Evolutionary conservation across 148 eudicot species (phyloP), one percentile per base, ranked within the genome.

Genomic region (Polygonum aviculare): DNA sequence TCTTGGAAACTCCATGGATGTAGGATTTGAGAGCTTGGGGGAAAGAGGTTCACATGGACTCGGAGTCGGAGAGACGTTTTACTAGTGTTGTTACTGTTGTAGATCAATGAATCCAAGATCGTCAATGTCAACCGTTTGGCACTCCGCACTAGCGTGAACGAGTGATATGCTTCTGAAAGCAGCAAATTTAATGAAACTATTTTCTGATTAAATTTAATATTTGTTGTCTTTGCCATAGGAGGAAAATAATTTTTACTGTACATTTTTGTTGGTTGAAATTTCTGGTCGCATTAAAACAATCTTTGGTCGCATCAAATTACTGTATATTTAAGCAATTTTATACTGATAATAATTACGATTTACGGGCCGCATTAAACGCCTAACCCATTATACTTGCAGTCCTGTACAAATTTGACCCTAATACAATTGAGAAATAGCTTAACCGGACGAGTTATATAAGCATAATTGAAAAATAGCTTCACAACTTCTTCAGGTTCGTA

Each of bases 1-100:
- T 6, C 73, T 51, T 48, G 85, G 36, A 14, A 78, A 77, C 11
- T 83, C 87, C 87, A 84, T 84, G 63, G 86, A 35, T 15, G 75
- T 3, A 52, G 74, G 74, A 67, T 67, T 67, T 36, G 44, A 67
- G 72, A 67, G 69, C 39, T 63, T 33, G 39, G 18, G 18, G 39
- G 40, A 33, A 14, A 63, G 72, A 33, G 9, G 45, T 67, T 67
- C 72, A 67, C 72, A 67, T 67, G 72, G 72, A 36, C 14, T 33
- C 36, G 7, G 16, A 26, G 71, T 3, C 12, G 70, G 31, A 26
- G 31, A 26, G 31, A 26, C 1, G 31, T 26, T 26, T 26, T 26
- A 26, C 31, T 26, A 26, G 31, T 26, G 31, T 26, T 26, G 33
- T 33, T 33, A 63, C 40, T 62, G 18, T 40, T 63, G 70, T 35